Conservation (phyloP, 371 early-diverging fungal species). For the Mucor plumbeus region DNA sequence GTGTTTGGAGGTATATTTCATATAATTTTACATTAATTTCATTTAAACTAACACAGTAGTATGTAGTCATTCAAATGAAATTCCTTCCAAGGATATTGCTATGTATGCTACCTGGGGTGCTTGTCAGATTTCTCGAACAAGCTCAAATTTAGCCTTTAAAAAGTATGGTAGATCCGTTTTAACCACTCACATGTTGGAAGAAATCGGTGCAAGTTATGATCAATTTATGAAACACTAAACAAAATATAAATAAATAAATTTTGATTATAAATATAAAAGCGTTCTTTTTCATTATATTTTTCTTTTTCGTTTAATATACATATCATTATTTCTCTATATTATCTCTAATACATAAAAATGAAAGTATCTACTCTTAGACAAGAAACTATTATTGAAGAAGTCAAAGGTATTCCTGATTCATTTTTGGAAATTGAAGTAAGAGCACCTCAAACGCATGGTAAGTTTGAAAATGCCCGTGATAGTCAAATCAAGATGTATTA, state of each 20-base stretch:
- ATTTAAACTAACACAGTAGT: not conserved
- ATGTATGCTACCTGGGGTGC: conserved; percentile 79
- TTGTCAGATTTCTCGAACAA: conserved; percentile 67
- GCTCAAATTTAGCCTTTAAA: conserved; percentile 71
- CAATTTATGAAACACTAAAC: conserved; percentile 29
- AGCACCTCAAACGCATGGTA: conserved; percentile 89
- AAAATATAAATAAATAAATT: conserved; percentile 17
- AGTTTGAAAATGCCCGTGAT: conserved; percentile 2
- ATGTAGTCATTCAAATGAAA: conserved; percentile 42
- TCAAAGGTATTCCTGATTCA: conserved; percentile 93
- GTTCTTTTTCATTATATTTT: not conserved
- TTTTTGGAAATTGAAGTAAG: conserved; percentile 94
- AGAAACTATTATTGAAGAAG: conserved; percentile 74
- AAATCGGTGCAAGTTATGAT: conserved; percentile 65
- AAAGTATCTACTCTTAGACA: conserved; percentile 15
- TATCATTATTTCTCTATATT: not conserved
- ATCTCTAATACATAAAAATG: conserved; percentile 13
- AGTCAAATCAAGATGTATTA: not conserved
- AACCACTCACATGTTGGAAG: conserved; percentile 76
- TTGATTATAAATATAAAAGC: conserved; percentile 1
- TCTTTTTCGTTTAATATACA: not conserved
- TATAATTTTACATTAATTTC: not conserved
- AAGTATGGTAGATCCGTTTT: conserved; percentile 75
- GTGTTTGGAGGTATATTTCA: conserved; percentile 60
- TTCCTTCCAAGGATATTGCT: conserved; percentile 54